A percentile compares a stretch with the other conserved stretches of the same genome.
These are phyloP conservation scores for Dendrocalamus sinicus DNA, from an alignment of 176 grass and related monocot genomes.

Conservation along the genomic window DNA sequence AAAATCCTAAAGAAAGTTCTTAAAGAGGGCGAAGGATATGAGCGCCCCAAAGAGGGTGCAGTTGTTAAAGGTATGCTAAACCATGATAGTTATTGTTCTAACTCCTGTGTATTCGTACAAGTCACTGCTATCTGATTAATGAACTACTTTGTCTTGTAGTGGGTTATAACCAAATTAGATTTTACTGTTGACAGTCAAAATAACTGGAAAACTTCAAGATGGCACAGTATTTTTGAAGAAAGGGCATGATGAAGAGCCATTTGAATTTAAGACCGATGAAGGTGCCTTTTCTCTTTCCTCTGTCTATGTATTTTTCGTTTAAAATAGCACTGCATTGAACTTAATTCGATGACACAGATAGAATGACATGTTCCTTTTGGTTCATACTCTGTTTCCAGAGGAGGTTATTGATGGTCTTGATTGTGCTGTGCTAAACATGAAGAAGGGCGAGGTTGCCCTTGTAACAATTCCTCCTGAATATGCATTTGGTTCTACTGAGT, in stretches of 20 bases:
- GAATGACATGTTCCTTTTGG: not conserved
- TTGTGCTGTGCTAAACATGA: conserved; percentile 86
- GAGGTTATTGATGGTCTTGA: conserved; percentile 90
- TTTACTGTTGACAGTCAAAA: conserved; percentile 68
- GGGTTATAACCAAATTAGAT: conserved; percentile 22
- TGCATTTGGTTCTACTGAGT: conserved; percentile 73
- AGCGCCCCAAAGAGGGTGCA: conserved; percentile 84
- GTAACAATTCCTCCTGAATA: conserved; percentile 91
- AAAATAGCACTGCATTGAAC: not conserved
- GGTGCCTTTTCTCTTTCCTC: conserved; percentile 47
- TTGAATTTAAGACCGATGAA: conserved; percentile 95
- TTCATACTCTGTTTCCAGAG: conserved; percentile 48
- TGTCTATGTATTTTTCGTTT: not conserved
- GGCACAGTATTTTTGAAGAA: conserved; percentile 85
- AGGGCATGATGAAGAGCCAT: conserved; percentile 71
- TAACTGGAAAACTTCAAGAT: conserved; percentile 81
- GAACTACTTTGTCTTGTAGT: not conserved
- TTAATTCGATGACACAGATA: not conserved
- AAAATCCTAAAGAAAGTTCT: conserved; percentile 97
- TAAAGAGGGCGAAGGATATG: conserved; percentile 86
- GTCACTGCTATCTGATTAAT: not conserved
- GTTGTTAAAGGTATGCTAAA: conserved; percentile 67
- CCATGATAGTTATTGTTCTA: not conserved
- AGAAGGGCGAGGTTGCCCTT: conserved; percentile 91
- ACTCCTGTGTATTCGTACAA: not conserved